Evolutionary conservation across 2,329 filamentous ascomycete genomes (phyloP).

Genomic region (Colletotrichum costaricense): DNA sequence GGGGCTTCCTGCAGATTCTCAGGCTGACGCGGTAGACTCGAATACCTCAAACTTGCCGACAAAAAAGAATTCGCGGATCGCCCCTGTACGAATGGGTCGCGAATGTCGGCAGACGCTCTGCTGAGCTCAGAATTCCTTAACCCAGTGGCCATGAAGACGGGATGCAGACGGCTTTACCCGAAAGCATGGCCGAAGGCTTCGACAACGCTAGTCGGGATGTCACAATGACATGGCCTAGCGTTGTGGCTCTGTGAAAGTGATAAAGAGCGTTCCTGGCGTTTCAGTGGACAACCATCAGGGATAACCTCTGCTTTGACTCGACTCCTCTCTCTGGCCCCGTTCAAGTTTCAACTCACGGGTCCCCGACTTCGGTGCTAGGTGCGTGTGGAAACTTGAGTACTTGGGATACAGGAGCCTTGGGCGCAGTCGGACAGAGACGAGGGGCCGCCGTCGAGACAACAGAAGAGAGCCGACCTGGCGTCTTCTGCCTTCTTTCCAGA

Average conservation of each 20-base stretch:
- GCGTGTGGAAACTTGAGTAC: neutral
- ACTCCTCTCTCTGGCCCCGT: neutral
- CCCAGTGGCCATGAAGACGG: neutral
- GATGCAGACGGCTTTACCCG: slow-evolving; percentile 20
- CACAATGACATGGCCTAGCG: neutral
- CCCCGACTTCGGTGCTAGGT: neutral
- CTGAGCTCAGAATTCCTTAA: neutral
- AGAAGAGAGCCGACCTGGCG: slow-evolving; percentile 1
- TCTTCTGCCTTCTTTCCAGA: slow-evolving; percentile 5
- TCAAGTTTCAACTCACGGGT: neutral
- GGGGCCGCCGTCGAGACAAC: neutral
- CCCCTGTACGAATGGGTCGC: neutral
- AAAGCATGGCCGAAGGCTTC: slow-evolving; percentile 1
- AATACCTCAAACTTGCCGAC: neutral
- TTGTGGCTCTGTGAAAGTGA: neutral
- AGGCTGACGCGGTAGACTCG: slow-evolving; percentile 1
- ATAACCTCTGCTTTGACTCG: neutral
- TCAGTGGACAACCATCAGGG: neutral
- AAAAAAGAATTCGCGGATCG: neutral
- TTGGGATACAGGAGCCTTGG: neutral
- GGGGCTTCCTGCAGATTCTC: neutral
- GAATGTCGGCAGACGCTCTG: neutral
- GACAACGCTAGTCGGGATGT: slow-evolving; percentile 8
- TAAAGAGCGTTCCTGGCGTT: neutral
- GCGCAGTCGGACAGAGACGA: slow-evolving; percentile 8